Percentiles rank a stretch among this genome's conserved stretches.
Evolutionary conservation across 352 stramenopile genomes (phyloP).

Genomic region (Phytophthora constricta): DNA sequence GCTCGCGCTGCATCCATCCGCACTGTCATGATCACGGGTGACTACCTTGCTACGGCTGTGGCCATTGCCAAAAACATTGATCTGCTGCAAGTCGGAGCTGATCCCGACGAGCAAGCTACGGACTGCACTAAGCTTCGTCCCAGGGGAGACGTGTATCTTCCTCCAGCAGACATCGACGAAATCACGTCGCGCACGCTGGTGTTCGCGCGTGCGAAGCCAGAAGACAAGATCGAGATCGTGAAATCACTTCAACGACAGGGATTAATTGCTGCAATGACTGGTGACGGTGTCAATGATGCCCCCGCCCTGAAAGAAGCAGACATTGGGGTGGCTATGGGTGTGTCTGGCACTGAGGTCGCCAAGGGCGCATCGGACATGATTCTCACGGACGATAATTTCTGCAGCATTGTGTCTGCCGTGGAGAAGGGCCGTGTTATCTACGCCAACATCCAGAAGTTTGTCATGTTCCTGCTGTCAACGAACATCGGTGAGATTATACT

Average conservation of each 20-base stretch:
- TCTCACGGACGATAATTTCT: constrained; percentile 98
- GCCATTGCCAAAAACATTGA: constrained; percentile 94
- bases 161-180: constrained; percentile 85
- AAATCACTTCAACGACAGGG: constrained; percentile 92
- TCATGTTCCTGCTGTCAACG: constrained; percentile 98
- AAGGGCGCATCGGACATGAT: constrained; percentile 99
- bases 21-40: constrained; percentile 95
- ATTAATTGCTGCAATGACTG: constrained; percentile 96
- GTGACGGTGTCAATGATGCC: constrained; percentile 98
- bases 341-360: constrained; percentile 97
- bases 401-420: constrained; percentile 97
- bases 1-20: constrained; percentile 64
- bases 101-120: constrained; percentile 61
- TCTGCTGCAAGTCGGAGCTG: constrained; percentile 83
- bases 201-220: constrained; percentile 95
- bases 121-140: constrained; percentile 77
- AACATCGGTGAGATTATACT: constrained; percentile 96
- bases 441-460: constrained; percentile 98
- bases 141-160: constrained; percentile 58
- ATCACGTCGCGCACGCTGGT: constrained; percentile 86
- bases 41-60: constrained; percentile 95
- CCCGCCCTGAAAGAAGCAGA: constrained; percentile 96
- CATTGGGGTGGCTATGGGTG: constrained; percentile 98
- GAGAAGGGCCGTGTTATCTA: constrained; percentile 97
- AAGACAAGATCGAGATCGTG: constrained; percentile 97